phyloP scores from a whole-genome alignment of 345 rosid species.

The Toxicodendron radicans region DNA sequence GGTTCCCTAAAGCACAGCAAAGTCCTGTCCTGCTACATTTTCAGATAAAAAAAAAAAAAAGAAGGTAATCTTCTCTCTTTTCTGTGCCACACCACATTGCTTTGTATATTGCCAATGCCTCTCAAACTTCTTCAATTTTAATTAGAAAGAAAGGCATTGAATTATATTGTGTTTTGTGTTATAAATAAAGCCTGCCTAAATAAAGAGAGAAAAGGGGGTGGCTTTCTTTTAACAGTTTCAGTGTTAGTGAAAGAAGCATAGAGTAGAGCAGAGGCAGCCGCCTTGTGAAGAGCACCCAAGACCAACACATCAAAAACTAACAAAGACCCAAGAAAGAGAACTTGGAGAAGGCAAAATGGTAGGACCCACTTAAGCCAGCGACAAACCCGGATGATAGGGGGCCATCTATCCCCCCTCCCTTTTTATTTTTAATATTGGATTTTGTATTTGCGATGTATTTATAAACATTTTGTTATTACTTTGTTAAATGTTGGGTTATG shows the following conservation, averaged over 20 bases:
- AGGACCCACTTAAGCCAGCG: slow-evolving; percentile 17
- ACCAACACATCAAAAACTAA: neutral
- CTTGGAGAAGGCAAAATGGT: slow-evolving; percentile 10
- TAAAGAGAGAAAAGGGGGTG: too few species aligned
- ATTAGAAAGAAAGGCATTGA: too few species aligned
- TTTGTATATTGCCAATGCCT: too few species aligned
- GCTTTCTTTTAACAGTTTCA: too few species aligned
- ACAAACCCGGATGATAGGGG: slow-evolving; percentile 11
- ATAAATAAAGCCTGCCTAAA: too few species aligned
- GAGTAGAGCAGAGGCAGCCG: slow-evolving; percentile 11
- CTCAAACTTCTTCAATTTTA: too few species aligned
- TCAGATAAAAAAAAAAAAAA: neutral
- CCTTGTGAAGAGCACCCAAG: slow-evolving; percentile 14
- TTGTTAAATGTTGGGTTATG: neutral
- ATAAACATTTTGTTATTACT: neutral
- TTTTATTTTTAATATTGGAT: neutral
- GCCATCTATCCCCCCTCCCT: neutral
- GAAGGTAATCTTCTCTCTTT: neutral
- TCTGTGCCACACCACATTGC: neutral
- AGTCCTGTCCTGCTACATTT: slow-evolving; percentile 23
- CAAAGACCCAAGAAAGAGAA: too few species aligned
- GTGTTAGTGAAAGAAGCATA: too few species aligned
- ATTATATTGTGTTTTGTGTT: too few species aligned
- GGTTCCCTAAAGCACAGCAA: slow-evolving; percentile 30
- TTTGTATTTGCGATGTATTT: neutral